Percentiles rank a stretch among this genome's conserved stretches.
These are phyloP conservation scores for Penicillium chermesinum DNA, from an alignment of 495 filamentous ascomycete genomes.

Conservation along the genomic window DNA sequence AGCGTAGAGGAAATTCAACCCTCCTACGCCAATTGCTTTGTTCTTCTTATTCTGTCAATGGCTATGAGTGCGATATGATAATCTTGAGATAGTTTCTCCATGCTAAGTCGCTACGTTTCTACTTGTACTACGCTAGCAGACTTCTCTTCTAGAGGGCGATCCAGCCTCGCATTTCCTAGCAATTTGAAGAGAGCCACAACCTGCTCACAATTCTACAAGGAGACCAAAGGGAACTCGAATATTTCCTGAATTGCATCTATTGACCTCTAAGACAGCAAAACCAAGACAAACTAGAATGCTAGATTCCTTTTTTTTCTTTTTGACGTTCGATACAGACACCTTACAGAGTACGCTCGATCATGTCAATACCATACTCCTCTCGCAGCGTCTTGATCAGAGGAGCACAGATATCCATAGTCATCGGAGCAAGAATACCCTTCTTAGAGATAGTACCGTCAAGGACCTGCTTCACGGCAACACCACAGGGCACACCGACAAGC, in stretches of 20 bases:
- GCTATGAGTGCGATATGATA: too few relatives aligned
- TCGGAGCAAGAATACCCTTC: conserved; percentile 77
- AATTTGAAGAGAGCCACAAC: too few relatives aligned
- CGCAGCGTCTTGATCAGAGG: conserved; percentile 61
- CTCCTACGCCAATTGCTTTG: too few relatives aligned
- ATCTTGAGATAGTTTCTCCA: too few relatives aligned
- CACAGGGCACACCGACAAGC: conserved; percentile 62
- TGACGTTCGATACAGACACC: neutral
- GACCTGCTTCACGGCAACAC: conserved; percentile 70
- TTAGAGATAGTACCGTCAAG: conserved; percentile 74
- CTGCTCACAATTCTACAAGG: neutral
- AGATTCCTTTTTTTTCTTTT: neutral
- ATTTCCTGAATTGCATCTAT: neutral
- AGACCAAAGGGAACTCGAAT: too few relatives aligned
- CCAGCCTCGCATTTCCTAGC: neutral
- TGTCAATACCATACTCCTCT: conserved; percentile 19
- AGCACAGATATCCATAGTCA: conserved; percentile 64
- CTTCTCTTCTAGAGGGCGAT: too few relatives aligned
- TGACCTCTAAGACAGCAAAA: neutral
- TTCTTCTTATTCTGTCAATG: too few relatives aligned
- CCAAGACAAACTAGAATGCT: neutral
- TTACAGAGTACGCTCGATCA: conserved; percentile 41
- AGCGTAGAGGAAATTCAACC: too few relatives aligned
- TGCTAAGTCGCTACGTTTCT: too few relatives aligned
- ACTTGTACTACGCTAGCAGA: too few relatives aligned